Conservation (phyloP, 2,329 filamentous ascomycete species). For the Nannizziopsis barbatae region DNA sequence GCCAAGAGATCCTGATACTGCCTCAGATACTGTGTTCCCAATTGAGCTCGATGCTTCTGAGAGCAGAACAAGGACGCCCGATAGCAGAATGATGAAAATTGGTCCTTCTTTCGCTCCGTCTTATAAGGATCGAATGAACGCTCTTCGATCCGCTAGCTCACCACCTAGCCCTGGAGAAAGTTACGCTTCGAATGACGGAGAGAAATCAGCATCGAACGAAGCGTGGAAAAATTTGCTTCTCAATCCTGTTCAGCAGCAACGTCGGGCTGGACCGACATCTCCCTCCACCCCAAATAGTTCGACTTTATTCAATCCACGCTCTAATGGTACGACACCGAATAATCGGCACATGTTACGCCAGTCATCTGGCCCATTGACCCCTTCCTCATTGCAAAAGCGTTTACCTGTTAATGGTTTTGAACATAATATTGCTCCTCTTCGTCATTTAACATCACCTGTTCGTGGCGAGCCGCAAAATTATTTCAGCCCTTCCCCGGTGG, state of each 20-base stretch:
- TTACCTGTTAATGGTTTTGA: constrained; percentile 12
- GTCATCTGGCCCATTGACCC: constrained; percentile 1
- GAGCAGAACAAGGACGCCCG: constrained; percentile 15
- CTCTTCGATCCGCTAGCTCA: constrained; percentile 29
- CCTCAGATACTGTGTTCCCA: constrained; percentile 49
- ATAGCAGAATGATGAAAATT: constrained; percentile 40
- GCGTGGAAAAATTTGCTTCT: constrained; percentile 37
- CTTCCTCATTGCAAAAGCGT: constrained; percentile 5
- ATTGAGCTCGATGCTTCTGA: constrained; percentile 56
- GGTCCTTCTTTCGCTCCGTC: constrained; percentile 57
- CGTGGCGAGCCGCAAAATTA: constrained; percentile 17
- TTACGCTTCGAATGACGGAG: constrained; percentile 26
- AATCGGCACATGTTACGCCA: not conserved
- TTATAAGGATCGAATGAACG: constrained; percentile 38
- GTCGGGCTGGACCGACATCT: constrained; percentile 25
- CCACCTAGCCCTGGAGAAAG: constrained; percentile 21
- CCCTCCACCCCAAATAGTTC: constrained; percentile 18
- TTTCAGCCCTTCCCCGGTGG: constrained; percentile 19
- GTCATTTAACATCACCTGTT: constrained; percentile 19
- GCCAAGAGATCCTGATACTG: constrained; percentile 34
- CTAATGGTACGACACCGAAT: constrained; percentile 5
- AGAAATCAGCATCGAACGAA: constrained; percentile 35
- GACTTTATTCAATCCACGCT: constrained; percentile 15
- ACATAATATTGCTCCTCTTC: constrained; percentile 16
- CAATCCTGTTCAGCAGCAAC: constrained; percentile 30